Evolutionary conservation across 129 eudicot species (phyloP).

Genomic region (Tanacetum coccineum): DNA sequence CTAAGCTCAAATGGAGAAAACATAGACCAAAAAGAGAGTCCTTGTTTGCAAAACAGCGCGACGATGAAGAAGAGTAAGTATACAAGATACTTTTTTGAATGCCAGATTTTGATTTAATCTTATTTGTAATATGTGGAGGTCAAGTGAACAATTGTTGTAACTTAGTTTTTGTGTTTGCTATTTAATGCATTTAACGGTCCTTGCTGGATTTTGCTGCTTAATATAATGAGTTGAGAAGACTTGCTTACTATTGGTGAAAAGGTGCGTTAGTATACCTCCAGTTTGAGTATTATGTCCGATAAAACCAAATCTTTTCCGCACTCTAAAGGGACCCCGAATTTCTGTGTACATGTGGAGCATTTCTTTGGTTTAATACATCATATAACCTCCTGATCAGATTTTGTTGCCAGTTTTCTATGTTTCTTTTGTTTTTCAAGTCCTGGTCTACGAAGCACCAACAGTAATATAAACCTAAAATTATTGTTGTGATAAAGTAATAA

Average conservation of each 20-base stretch:
- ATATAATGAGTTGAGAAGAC: neutral
- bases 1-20: conserved; percentile 80
- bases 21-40: conserved; percentile 79
- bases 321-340: no score
- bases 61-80: conserved; percentile 34
- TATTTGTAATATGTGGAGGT: neutral
- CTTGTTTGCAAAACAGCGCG: conserved; percentile 43
- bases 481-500: no score
- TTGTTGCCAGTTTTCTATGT: no score
- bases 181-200: conserved; percentile 15
- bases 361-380: no score
- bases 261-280: no score
- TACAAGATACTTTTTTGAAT: conserved; percentile 1
- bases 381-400: no score
- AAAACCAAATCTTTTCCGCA: no score
- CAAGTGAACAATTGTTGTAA: conserved; percentile 7
- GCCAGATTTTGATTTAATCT: neutral
- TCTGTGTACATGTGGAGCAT: no score
- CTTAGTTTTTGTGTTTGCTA: conserved; percentile 10
- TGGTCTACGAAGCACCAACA: no score
- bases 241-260: neutral
- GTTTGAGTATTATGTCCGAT: no score
- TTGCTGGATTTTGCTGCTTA: neutral
- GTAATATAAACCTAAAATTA: no score
- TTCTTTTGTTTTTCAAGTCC: no score